A percentile compares a stretch with the other conserved stretches of the same genome.
phyloP scores from a whole-genome alignment of 2,329 filamentous ascomycete genomes.

The Stenocarpella maydis region DNA sequence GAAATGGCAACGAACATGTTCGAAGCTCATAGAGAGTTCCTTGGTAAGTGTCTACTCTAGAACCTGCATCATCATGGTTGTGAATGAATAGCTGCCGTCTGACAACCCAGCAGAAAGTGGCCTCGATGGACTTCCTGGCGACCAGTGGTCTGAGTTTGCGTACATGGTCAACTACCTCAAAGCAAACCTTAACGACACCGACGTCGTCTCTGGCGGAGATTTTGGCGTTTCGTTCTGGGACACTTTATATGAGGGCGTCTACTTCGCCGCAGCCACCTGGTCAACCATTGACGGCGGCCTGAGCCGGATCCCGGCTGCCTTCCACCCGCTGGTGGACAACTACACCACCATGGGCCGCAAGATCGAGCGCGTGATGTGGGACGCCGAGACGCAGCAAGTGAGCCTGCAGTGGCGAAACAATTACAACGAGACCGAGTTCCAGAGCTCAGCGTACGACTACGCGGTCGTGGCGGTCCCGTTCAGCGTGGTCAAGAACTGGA shows the following conservation, averaged over 20 bases:
- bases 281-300: constrained; percentile 68
- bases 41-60: constrained; percentile 36
- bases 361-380: constrained; percentile 64
- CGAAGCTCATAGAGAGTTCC: constrained; percentile 52
- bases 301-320: constrained; percentile 67
- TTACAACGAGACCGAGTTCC: constrained; percentile 48
- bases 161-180: constrained; percentile 68
- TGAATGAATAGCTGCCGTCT: neutral
- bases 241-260: constrained; percentile 62
- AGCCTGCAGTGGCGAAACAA: constrained; percentile 64
- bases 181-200: constrained; percentile 61
- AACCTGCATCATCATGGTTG: neutral
- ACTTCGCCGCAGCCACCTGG: constrained; percentile 68
- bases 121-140: constrained; percentile 56
- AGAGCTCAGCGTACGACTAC: constrained; percentile 69
- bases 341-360: constrained; percentile 64
- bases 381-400: constrained; percentile 59
- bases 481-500: constrained; percentile 69
- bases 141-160: constrained; percentile 71
- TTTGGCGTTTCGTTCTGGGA: constrained; percentile 57
- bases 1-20: constrained; percentile 53
- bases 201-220: constrained; percentile 54
- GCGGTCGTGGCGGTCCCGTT: constrained; percentile 71
- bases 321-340: constrained; percentile 67
- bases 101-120: constrained; percentile 42